phyloP scores from a whole-genome alignment of 768 basidiomycete species.

The Podaxis sp. region DNA sequence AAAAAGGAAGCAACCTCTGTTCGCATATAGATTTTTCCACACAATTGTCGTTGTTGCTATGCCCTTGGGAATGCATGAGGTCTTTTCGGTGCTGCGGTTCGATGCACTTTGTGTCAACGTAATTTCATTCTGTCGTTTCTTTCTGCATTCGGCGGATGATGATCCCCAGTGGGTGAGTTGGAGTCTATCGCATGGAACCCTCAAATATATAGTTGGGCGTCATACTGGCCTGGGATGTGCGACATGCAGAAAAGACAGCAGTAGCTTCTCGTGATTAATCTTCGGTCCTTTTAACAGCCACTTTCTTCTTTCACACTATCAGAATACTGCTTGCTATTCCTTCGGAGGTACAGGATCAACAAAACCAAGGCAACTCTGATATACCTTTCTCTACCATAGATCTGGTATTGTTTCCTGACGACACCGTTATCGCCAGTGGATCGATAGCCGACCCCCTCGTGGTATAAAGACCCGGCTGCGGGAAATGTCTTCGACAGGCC shows the following conservation, averaged over 20 bases:
- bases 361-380: slow-evolving; percentile 16
- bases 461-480: not conserved
- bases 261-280: not conserved
- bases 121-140: not conserved
- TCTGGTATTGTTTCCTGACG: slow-evolving; percentile 4
- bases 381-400: not conserved
- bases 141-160: not conserved
- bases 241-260: not conserved
- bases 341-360: not conserved
- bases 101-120: not conserved
- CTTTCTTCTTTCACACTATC: not conserved
- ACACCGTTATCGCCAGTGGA: not conserved
- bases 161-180: not conserved
- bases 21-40: slow-evolving; percentile 39
- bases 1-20: slow-evolving; percentile 67
- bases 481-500: not conserved
- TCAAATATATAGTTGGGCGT: not conserved
- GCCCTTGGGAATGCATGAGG: slow-evolving; percentile 8
- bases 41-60: slow-evolving; percentile 10
- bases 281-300: slow-evolving; percentile 1
- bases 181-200: not conserved
- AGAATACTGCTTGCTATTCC: not conserved
- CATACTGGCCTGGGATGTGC: not conserved
- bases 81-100: not conserved
- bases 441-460: not conserved